Evolutionary conservation across 352 stramenopile genomes (phyloP).

Genomic region (Globisporangium cylindrosporum): DNA sequence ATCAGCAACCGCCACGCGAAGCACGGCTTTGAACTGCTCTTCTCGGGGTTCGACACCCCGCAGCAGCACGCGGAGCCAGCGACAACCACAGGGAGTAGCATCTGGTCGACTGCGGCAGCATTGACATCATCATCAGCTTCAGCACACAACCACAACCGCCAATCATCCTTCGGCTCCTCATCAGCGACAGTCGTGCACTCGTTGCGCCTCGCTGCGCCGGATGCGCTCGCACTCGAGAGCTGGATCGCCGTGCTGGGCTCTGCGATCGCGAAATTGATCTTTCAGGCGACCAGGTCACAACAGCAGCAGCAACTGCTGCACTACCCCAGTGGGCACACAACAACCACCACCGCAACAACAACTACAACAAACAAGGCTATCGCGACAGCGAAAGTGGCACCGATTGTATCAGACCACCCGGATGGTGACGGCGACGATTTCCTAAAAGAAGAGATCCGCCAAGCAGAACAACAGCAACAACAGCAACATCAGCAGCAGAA

Average conservation of each 20-base stretch:
- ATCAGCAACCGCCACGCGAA: conserved; percentile 43
- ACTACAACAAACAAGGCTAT: not conserved
- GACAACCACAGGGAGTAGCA: conserved; percentile 5
- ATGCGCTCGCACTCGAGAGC: conserved; percentile 31
- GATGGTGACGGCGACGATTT: not conserved
- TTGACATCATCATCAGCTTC: not conserved
- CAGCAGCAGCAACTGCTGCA: not conserved
- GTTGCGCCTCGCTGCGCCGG: conserved; percentile 36
- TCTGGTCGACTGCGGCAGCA: conserved; percentile 8
- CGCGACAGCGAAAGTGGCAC: conserved; percentile 10
- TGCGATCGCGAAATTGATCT: conserved; percentile 43
- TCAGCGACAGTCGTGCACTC: conserved; percentile 15
- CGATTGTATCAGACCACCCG: conserved; percentile 10
- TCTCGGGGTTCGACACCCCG: conserved; percentile 19
- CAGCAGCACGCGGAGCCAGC: not conserved
- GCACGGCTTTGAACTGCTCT: conserved; percentile 51
- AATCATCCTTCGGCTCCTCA: not conserved
- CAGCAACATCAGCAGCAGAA: conserved; percentile 2
- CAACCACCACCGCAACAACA: conserved; percentile 2
- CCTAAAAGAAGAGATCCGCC: conserved; percentile 19
- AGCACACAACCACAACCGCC: not conserved
- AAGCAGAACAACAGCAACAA: conserved; percentile 14
- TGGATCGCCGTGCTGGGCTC: conserved; percentile 50
- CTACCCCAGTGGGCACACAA: not conserved
- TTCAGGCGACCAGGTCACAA: conserved; percentile 26